These are phyloP conservation scores for Candida jianshihensis DNA, from an alignment of 805 yeast genomes.

Conservation along the genomic window DNA sequence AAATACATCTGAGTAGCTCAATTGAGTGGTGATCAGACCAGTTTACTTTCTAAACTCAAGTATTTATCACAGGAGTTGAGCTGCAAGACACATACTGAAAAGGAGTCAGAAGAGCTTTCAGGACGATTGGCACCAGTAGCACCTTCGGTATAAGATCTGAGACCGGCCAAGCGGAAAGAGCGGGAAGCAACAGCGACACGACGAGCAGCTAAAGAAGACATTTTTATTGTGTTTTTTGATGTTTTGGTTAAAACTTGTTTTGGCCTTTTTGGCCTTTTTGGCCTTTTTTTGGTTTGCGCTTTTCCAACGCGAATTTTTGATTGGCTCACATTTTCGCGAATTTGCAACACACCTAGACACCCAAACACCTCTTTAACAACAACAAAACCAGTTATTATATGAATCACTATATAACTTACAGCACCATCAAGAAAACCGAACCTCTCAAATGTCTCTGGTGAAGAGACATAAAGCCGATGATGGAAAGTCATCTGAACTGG, in stretches of 20 bases:
- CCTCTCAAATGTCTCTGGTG: constrained; percentile 30
- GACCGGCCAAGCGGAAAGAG: constrained; percentile 12
- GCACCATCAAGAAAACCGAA: too few species aligned
- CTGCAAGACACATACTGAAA: constrained; percentile 39
- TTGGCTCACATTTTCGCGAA: constrained; percentile 5
- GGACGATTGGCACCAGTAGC: constrained; percentile 55
- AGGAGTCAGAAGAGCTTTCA: constrained; percentile 49
- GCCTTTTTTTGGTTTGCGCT: too few species aligned
- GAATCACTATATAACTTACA: too few species aligned
- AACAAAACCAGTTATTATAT: too few species aligned
- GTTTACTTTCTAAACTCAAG: too few species aligned
- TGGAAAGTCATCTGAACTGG: neutral
- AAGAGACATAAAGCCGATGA: constrained; percentile 25
- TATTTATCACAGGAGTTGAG: neutral
- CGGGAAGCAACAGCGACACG: constrained; percentile 30
- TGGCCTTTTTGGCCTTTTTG: neutral
- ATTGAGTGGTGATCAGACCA: too few species aligned
- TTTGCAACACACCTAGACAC: constrained; percentile 3
- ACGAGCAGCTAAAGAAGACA: constrained; percentile 27
- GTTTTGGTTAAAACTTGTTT: neutral
- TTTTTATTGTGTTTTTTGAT: constrained; percentile 3
- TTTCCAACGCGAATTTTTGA: constrained; percentile 6
- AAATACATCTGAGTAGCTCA: too few species aligned
- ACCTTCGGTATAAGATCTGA: constrained; percentile 43
- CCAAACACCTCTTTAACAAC: constrained; percentile 18